Percentiles rank a stretch among this genome's conserved stretches.
phyloP scores from a whole-genome alignment of 371 early-diverging fungal species.

The Capillidium rhysosporum region DNA sequence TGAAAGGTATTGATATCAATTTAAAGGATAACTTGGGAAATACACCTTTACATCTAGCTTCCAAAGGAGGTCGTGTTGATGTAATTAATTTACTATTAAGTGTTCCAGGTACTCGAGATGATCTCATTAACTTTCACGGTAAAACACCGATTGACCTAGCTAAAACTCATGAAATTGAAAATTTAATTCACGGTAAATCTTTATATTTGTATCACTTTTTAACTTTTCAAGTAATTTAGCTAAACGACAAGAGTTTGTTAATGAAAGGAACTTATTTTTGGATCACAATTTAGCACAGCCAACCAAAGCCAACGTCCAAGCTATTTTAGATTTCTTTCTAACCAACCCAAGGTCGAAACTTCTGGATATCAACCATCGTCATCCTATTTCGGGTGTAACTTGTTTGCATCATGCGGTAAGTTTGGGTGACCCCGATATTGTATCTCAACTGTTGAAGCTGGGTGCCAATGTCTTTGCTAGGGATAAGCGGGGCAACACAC shows the following conservation, averaged over 20 bases:
- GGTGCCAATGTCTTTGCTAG: constrained; percentile 46
- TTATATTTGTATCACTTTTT: not conserved
- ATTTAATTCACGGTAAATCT: constrained; percentile 15
- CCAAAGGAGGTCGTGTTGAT: constrained; percentile 30
- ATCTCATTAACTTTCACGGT: constrained; percentile 17
- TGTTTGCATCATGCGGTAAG: constrained; percentile 40
- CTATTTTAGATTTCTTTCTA: not conserved
- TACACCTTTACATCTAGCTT: constrained; percentile 37
- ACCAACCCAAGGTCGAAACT: constrained; percentile 7
- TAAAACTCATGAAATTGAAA: constrained; percentile 14
- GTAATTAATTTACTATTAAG: constrained; percentile 23
- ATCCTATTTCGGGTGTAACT: constrained; percentile 32
- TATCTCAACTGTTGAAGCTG: constrained; percentile 37
- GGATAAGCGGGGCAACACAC: constrained; percentile 37
- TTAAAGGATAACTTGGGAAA: constrained; percentile 26
- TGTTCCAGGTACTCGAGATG: constrained; percentile 18
- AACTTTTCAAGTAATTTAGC: not conserved
- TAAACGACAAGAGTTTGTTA: constrained; percentile 3
- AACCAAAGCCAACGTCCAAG: not conserved
- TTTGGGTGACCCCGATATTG: constrained; percentile 29
- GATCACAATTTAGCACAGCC: constrained; percentile 3
- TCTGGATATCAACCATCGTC: constrained; percentile 40
- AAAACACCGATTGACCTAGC: constrained; percentile 17
- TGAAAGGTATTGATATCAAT: constrained; percentile 17
- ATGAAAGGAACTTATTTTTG: constrained; percentile 1